Conservation (phyloP, 768 basidiomycete genomes). For the Phlebiopsis flavidoalba region DNA sequence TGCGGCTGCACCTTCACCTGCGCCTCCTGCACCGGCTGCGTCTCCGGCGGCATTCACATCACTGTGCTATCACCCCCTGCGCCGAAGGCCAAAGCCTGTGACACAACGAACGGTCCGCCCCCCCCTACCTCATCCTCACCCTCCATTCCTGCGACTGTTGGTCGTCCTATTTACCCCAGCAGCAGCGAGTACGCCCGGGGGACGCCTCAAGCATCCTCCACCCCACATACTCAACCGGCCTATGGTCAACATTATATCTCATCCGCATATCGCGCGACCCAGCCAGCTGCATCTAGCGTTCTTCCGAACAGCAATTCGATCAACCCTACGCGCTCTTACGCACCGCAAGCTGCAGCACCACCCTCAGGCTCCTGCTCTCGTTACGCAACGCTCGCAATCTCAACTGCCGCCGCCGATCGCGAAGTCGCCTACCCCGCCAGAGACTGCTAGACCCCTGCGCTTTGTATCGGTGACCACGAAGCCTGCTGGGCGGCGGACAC, state of each 20-base stretch:
- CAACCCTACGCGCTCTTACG: slow-evolving; percentile 5
- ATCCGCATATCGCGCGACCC: slow-evolving; percentile 42
- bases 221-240: slow-evolving; percentile 7
- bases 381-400: slow-evolving; percentile 21
- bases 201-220: not conserved
- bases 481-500: slow-evolving; percentile 51
- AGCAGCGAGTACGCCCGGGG: slow-evolving; percentile 11
- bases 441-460: slow-evolving; percentile 31
- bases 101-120: slow-evolving; percentile 30
- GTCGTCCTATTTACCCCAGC: slow-evolving; percentile 11
- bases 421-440: slow-evolving; percentile 14
- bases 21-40: slow-evolving; percentile 6
- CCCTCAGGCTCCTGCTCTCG: slow-evolving; percentile 8
- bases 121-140: not conserved
- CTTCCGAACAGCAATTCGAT: slow-evolving; percentile 14
- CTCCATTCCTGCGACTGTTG: not conserved
- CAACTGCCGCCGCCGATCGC: slow-evolving; percentile 3
- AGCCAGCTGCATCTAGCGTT: slow-evolving; percentile 11
- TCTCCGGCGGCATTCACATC: not conserved
- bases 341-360: slow-evolving; percentile 12
- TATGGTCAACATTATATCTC: slow-evolving; percentile 43
- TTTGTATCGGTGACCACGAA: slow-evolving; percentile 49
- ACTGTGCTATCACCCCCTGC: slow-evolving; percentile 1
- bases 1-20: slow-evolving; percentile 1
- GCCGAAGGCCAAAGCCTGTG: slow-evolving; percentile 21